Evolutionary conservation across 345 rosid genomes (phyloP).

Genomic region (Eucalyptus cladocalyx): DNA sequence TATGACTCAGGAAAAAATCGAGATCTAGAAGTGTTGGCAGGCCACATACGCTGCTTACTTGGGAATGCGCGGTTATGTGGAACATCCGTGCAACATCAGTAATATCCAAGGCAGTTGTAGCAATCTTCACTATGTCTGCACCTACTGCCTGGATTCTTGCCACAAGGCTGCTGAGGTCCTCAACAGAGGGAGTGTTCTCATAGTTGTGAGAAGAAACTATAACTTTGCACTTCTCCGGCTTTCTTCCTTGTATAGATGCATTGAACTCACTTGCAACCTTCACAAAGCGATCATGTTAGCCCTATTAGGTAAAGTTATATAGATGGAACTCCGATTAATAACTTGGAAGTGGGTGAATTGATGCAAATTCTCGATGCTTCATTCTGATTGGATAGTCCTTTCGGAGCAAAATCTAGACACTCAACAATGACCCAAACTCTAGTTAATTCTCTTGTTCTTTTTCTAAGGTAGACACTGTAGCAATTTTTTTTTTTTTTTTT

Average conservation of each 20-base stretch:
- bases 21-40: background rate
- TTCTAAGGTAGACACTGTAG: background rate
- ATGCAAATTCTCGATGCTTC: background rate
- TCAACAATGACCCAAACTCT: background rate
- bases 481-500: background rate
- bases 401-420: background rate
- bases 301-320: background rate
- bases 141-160: constrained; percentile 62
- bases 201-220: constrained; percentile 91
- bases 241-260: constrained; percentile 44
- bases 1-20: background rate
- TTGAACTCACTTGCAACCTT: constrained; percentile 72
- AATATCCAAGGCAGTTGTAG: constrained; percentile 78
- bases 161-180: constrained; percentile 74
- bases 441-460: background rate
- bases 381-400: background rate
- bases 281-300: background rate
- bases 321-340: background rate
- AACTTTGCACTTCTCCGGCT: constrained; percentile 56
- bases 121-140: constrained; percentile 91
- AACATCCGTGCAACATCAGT: constrained; percentile 83
- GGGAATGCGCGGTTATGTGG: constrained; percentile 71
- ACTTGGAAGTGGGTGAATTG: background rate
- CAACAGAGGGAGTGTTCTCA: constrained; percentile 66
- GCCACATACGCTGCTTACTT: constrained; percentile 43